Percentiles rank a stretch among this genome's conserved stretches.
Evolutionary conservation across 1,284 basidiomycete genomes (phyloP).

Genomic region (Fomes fomentarius): DNA sequence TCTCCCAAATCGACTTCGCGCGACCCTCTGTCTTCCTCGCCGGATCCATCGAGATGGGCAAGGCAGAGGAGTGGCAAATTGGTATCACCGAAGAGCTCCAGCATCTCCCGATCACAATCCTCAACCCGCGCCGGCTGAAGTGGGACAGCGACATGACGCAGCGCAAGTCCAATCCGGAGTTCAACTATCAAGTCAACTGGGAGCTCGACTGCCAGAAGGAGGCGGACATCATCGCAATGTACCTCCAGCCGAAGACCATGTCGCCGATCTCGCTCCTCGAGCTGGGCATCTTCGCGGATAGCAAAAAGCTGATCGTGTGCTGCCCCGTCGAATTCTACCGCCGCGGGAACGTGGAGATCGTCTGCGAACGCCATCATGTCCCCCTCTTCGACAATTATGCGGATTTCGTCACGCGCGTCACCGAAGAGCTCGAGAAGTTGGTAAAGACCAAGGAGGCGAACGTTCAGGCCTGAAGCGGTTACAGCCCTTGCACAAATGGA

Average conservation of each 20-base stretch:
- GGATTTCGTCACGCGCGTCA: not conserved
- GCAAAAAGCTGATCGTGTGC: slow-evolving; percentile 4
- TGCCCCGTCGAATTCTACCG: slow-evolving; percentile 5
- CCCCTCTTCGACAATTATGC: not conserved
- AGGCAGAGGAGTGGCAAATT: not conserved
- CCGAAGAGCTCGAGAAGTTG: not conserved
- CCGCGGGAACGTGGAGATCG: slow-evolving; percentile 9
- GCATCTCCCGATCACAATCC: not conserved
- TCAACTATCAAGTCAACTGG: slow-evolving; percentile 3
- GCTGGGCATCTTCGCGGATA: slow-evolving; percentile 3
- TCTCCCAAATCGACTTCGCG: not conserved
- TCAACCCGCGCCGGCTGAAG: not conserved
- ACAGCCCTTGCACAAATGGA: too few relatives aligned
- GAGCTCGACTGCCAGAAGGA: not conserved
- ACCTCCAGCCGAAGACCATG: not conserved
- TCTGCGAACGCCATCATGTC: not conserved
- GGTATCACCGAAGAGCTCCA: not conserved
- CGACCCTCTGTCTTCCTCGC: slow-evolving; percentile 4
- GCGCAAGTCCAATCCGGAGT: not conserved
- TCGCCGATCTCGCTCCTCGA: slow-evolving; percentile 10
- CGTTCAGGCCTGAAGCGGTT: too few relatives aligned
- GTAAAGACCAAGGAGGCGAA: too few relatives aligned
- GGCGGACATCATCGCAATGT: slow-evolving; percentile 8
- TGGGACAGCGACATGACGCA: not conserved
- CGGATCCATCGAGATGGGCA: slow-evolving; percentile 2